These are phyloP conservation scores for Barnettozyma hawaiiensis DNA, from an alignment of 1,139 yeast genomes.

Conservation along the genomic window DNA sequence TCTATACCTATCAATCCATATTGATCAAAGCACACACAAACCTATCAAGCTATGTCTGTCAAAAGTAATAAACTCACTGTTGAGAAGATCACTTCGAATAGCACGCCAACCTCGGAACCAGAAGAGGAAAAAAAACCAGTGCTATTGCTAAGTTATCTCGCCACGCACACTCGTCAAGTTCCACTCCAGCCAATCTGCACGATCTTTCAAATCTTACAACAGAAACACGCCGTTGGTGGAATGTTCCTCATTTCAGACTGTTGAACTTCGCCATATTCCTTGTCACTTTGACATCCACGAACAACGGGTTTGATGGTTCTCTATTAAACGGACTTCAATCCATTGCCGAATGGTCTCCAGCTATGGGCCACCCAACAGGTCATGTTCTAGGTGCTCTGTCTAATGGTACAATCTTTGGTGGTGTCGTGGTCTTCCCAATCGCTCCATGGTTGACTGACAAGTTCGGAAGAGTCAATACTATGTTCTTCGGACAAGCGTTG, in stretches of 20 bases:
- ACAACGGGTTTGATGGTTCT: slow-evolving; percentile 47
- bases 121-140: too few relatives aligned
- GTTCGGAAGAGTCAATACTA: slow-evolving; percentile 39
- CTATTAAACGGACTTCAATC: slow-evolving; percentile 48
- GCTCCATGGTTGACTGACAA: slow-evolving; percentile 36
- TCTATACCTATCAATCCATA: too few relatives aligned
- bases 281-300: slow-evolving; percentile 40
- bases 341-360: slow-evolving; percentile 32
- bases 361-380: slow-evolving; percentile 39
- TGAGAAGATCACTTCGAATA: too few relatives aligned
- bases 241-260: slow-evolving; percentile 32
- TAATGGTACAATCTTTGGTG: slow-evolving; percentile 49
- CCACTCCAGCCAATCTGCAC: not conserved
- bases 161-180: not conserved
- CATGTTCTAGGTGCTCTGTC: slow-evolving; percentile 39
- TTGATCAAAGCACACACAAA: too few relatives aligned
- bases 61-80: not conserved
- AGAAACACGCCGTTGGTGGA: slow-evolving; percentile 28
- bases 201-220: slow-evolving; percentile 1
- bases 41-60: not conserved
- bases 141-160: too few relatives aligned
- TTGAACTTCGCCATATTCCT: slow-evolving; percentile 35
- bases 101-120: not conserved
- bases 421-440: slow-evolving; percentile 17
- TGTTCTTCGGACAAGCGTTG: slow-evolving; percentile 34